Base-by-base conservation (phyloP, 305 asterid genomes). In the Fraxinus baroniana region DNA sequence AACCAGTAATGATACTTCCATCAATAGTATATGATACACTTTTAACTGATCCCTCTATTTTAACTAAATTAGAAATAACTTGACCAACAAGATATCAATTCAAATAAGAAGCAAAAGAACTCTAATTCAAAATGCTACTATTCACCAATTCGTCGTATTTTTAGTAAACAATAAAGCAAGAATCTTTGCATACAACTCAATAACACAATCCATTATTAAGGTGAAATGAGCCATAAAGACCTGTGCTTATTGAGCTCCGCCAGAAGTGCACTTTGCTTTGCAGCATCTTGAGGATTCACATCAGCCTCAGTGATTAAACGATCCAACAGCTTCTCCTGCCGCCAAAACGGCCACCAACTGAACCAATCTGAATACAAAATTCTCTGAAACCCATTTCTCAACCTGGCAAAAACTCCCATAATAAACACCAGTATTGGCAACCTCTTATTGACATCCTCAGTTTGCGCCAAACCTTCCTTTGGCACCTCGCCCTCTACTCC, bases 191-290 rank as follows among this genome's bases (percentile, higher is more conserved):
- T 6, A 62, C 71, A 26, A 28, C 22, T 26, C 6, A 77, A 77
- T 49, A 68, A 62, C 39, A 46, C 3, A 62, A 8, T 22, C 18
- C 46, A 30, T 7, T 0, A 41, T 3, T 7, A 64, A 3, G 26
- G 55, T 82, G 71, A 57, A 79, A 84, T 10, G 26, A 82, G 28
- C 52, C 22, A 37, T 4, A 76, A 33, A 13, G 5, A 94, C 98
- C 97, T 94, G 86, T 88, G 92, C 93, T 92, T 94, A 91, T 94
- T 93, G 82, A 96, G 98, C 87, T 96, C 98, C 2, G 87, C 94
- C 52, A 96, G 79, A 86, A 96, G 91, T n/a, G 89, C 92, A 9
- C 91, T 85, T 90, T 96, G 98, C 90, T 87, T 89, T 28, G 87
- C 93, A 64, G 95, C 91, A 83, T 92, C 97, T 79, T 82, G 88